A percentile compares a stretch with the other conserved stretches of the same genome.
Evolutionary conservation across 2,329 filamentous ascomycete species (phyloP).

Genomic region (Xylaria hypoxylon): DNA sequence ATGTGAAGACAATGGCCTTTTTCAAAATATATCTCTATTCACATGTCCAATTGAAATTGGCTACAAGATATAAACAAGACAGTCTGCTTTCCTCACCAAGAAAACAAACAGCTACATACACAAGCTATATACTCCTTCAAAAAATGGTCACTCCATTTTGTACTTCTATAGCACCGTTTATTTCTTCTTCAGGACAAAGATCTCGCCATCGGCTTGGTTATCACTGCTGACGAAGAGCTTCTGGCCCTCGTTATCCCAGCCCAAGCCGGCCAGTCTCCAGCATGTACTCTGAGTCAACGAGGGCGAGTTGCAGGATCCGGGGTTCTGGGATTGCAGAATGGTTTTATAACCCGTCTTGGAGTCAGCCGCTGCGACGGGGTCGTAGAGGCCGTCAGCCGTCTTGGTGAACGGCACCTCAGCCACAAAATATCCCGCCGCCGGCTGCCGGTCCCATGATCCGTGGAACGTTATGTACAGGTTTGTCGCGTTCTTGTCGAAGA

Average conservation of each 20-base stretch:
- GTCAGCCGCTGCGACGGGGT: conserved; percentile 48
- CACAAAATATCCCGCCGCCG: conserved; percentile 54
- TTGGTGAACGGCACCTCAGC: conserved; percentile 52
- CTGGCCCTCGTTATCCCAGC: conserved; percentile 54
- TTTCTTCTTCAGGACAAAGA: conserved; percentile 48
- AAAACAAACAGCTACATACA: not conserved
- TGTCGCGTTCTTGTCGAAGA: conserved; percentile 66
- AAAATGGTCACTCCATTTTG: too few relatives aligned
- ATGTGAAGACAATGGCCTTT: too few relatives aligned
- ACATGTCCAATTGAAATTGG: not conserved
- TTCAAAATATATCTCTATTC: not conserved
- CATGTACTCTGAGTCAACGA: conserved; percentile 41
- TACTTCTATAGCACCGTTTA: conserved; percentile 1
- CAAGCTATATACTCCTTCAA: not conserved
- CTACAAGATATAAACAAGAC: not conserved
- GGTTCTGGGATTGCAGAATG: conserved; percentile 61
- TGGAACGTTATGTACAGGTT: conserved; percentile 73
- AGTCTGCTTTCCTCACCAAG: not conserved
- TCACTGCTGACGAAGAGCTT: conserved; percentile 66
- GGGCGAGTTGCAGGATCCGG: conserved; percentile 57
- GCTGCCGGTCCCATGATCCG: conserved; percentile 63
- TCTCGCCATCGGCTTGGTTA: conserved; percentile 60
- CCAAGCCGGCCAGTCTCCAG: conserved; percentile 64
- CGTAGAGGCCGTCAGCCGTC: conserved; percentile 49
- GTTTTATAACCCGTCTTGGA: conserved; percentile 59